Conservation (phyloP, 257 asterid species). For the Lantana camara region DNA sequence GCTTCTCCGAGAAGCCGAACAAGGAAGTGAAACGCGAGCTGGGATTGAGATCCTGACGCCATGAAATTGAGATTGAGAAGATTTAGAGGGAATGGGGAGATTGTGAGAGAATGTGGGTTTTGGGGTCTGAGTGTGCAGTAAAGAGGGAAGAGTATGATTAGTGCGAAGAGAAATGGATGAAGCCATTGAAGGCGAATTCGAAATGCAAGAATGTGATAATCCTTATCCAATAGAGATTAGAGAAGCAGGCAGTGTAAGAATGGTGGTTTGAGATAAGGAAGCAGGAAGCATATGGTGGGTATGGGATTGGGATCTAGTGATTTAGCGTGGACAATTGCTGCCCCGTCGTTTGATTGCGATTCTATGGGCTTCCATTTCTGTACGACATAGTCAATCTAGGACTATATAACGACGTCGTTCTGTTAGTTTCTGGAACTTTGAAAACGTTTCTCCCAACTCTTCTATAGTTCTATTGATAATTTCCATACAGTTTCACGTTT, state of each 20-base stretch:
- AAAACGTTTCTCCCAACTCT: too few relatives aligned
- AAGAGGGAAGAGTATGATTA: slow-evolving; percentile 54
- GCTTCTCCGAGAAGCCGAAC: slow-evolving; percentile 39
- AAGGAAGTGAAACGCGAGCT: slow-evolving; percentile 39
- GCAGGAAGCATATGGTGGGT: slow-evolving; percentile 26
- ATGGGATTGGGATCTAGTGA: slow-evolving; percentile 15
- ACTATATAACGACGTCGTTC: too few relatives aligned
- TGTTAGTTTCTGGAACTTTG: too few relatives aligned
- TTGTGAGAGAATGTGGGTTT: slow-evolving; percentile 45
- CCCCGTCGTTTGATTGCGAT: slow-evolving; percentile 37
- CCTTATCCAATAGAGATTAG: too few relatives aligned
- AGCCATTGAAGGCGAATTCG: slow-evolving; percentile 61
- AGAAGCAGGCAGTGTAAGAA: too few relatives aligned
- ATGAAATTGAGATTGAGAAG: slow-evolving; percentile 71
- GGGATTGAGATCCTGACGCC: slow-evolving; percentile 59
- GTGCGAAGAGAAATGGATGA: slow-evolving; percentile 50
- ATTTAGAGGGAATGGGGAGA: slow-evolving; percentile 42
- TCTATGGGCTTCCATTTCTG: neutral
- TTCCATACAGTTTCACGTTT: too few relatives aligned
- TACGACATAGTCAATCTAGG: too few relatives aligned
- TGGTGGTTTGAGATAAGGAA: slow-evolving; percentile 34
- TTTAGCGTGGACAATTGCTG: slow-evolving; percentile 58
- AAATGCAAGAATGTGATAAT: too few relatives aligned
- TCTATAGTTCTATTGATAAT: too few relatives aligned
- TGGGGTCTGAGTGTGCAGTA: slow-evolving; percentile 49